These are phyloP conservation scores for Aspergillus sp. DNA, from an alignment of 2,329 filamentous ascomycete species.

Conservation along the genomic window DNA sequence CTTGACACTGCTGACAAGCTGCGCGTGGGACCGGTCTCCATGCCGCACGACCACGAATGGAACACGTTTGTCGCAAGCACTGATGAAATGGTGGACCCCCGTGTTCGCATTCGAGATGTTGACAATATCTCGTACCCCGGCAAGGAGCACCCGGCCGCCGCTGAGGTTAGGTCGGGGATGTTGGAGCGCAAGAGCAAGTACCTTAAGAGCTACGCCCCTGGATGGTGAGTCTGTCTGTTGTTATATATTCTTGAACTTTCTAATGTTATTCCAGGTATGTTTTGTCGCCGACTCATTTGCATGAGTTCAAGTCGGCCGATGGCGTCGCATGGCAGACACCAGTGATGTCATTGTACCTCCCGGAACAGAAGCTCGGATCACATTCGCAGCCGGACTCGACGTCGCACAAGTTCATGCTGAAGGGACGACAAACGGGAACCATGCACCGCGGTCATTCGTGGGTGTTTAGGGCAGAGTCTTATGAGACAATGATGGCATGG, in stretches of 20 bases:
- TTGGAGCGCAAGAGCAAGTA: slow-evolving; percentile 99
- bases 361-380: slow-evolving; percentile 92
- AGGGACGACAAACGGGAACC: slow-evolving; percentile 86
- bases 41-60: slow-evolving; percentile 95
- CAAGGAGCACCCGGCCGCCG: slow-evolving; percentile 76
- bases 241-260: not conserved
- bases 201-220: slow-evolving; percentile 92
- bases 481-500: slow-evolving; percentile 97
- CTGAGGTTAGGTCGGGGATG: slow-evolving; percentile 86
- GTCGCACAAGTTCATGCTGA: slow-evolving; percentile 97
- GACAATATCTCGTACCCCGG: slow-evolving; percentile 90
- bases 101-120: slow-evolving; percentile 71
- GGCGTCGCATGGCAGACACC: slow-evolving; percentile 78
- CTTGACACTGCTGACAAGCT: slow-evolving; percentile 78
- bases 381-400: slow-evolving; percentile 79
- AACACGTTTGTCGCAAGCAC: slow-evolving; percentile 75
- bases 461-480: slow-evolving; percentile 66
- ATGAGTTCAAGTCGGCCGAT: slow-evolving; percentile 99
- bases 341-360: slow-evolving; percentile 93
- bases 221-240: slow-evolving; percentile 65
- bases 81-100: slow-evolving; percentile 83
- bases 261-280: slow-evolving; percentile 68
- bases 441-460: slow-evolving; percentile 80
- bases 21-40: slow-evolving; percentile 79
- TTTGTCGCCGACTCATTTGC: slow-evolving; percentile 90